A percentile compares a stretch with the other conserved stretches of the same genome.
Conservation (phyloP, 139 green algal species). For the Edaphochlamys debaryana region DNA sequence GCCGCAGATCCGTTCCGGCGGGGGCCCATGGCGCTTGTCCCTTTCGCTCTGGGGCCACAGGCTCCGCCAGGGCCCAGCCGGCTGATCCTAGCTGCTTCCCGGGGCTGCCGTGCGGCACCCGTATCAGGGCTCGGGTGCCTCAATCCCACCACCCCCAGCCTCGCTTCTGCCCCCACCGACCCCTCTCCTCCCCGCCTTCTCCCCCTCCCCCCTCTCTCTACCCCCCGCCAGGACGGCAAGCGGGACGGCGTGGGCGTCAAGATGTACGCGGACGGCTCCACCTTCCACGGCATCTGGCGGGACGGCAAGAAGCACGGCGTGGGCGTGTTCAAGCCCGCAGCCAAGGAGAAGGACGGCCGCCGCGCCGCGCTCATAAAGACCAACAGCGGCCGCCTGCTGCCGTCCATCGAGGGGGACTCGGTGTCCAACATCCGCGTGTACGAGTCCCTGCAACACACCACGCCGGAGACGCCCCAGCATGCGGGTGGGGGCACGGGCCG, state of each 20-base stretch:
- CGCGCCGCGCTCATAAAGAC: slow-evolving; percentile 1
- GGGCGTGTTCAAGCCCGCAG: slow-evolving; percentile 71
- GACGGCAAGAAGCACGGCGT: slow-evolving; percentile 86
- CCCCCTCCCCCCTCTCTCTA: too few relatives aligned
- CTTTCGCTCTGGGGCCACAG: too few relatives aligned
- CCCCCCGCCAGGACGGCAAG: slow-evolving; percentile 71
- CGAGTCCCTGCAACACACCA: neutral
- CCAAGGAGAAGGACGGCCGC: slow-evolving; percentile 23
- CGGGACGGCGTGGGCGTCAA: slow-evolving; percentile 87
- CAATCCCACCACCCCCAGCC: too few relatives aligned
- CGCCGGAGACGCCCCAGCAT: neutral
- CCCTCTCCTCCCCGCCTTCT: too few relatives aligned
- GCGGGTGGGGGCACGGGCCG: too few relatives aligned
- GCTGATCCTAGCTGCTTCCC: too few relatives aligned
- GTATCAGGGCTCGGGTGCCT: too few relatives aligned
- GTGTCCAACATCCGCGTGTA: neutral
- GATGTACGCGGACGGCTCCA: slow-evolving; percentile 85
- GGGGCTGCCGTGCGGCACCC: too few relatives aligned
- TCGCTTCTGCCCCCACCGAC: too few relatives aligned
- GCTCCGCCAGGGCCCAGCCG: too few relatives aligned
- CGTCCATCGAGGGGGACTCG: neutral
- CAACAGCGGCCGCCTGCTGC: slow-evolving; percentile 8
- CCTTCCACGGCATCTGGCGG: slow-evolving; percentile 89
- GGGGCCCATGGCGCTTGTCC: too few relatives aligned
- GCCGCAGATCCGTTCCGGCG: too few relatives aligned